Evolutionary conservation across 176 grass and related monocot genomes (phyloP).

Genomic region (Areca catechu): DNA sequence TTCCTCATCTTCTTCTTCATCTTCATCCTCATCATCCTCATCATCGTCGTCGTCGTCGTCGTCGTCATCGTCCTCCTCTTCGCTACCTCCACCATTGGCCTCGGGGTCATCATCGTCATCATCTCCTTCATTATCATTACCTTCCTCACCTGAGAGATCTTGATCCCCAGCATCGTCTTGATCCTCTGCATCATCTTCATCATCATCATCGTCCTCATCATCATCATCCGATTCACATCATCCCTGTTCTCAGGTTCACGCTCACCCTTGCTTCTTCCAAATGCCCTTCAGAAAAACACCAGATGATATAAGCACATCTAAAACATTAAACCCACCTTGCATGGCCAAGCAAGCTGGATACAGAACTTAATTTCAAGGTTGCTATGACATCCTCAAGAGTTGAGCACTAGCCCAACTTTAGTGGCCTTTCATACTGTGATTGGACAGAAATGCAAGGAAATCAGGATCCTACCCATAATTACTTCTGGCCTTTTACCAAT

Average conservation of each 20-base stretch:
- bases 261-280: constrained; percentile 28
- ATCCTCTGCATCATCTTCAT: constrained; percentile 21
- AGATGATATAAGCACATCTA: background rate
- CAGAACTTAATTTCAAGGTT: no score
- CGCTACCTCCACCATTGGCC: constrained; percentile 31
- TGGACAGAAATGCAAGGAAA: constrained; percentile 5
- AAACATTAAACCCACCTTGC: no score
- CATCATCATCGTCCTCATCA: constrained; percentile 28
- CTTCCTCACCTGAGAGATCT: constrained; percentile 20
- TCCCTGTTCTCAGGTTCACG: constrained; percentile 27
- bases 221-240: constrained; percentile 45
- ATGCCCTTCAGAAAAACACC: constrained; percentile 9
- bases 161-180: constrained; percentile 22
- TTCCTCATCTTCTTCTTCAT: constrained; percentile 26
- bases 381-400: no score
- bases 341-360: no score
- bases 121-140: constrained; percentile 19
- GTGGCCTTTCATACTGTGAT: no score
- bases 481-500: background rate
- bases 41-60: constrained; percentile 8
- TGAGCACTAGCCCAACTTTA: no score
- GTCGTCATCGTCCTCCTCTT: background rate
- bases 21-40: background rate
- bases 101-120: constrained; percentile 28
- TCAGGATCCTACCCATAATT: background rate